Evolutionary conservation across 768 basidiomycete species (phyloP).

Genomic region (Daedaleopsis sinensis): DNA sequence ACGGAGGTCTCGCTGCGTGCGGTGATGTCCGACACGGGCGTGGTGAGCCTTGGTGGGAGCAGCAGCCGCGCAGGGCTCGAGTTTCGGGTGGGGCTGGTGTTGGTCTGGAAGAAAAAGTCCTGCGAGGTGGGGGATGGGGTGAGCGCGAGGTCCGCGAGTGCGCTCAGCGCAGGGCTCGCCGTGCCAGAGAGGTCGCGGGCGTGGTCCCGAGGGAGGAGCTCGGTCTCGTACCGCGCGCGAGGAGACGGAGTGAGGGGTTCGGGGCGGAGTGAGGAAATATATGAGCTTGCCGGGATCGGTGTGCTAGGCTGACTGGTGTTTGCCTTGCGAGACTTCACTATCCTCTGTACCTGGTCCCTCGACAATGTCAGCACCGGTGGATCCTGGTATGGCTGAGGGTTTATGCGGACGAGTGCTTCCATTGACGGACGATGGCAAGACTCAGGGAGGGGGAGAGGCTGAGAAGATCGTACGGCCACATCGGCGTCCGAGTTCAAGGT

Average conservation of each 20-base stretch:
- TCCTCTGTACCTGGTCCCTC: neutral
- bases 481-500: neutral
- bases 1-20: neutral
- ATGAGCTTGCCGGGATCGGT: neutral
- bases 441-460: neutral
- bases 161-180: neutral
- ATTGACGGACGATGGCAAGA: neutral
- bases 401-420: neutral
- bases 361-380: neutral
- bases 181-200: neutral
- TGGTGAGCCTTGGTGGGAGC: neutral
- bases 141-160: constrained; percentile 7
- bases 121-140: neutral
- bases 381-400: neutral
- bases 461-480: neutral
- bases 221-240: neutral
- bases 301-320: neutral
- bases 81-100: neutral
- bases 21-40: neutral
- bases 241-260: neutral
- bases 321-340: neutral
- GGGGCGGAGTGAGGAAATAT: neutral
- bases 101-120: neutral
- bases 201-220: neutral
- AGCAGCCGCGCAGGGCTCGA: too few relatives aligned